Evolutionary conservation across 306 rosid species (phyloP).

Genomic region (Biancaea sappan): DNA sequence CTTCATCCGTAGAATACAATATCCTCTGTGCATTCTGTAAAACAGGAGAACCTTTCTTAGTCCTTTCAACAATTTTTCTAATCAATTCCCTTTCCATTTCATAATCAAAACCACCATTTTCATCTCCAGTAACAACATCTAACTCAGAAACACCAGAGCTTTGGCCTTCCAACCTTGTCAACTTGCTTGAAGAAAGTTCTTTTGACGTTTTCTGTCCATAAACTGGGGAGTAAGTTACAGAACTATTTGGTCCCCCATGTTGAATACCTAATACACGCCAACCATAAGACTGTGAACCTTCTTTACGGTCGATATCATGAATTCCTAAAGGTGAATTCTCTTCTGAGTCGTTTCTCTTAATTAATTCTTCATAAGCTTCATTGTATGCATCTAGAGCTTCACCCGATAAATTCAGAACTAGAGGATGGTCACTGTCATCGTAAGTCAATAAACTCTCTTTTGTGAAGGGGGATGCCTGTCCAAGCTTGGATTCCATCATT

Average conservation of each 20-base stretch:
- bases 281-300: slow-evolving; percentile 26
- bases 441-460: slow-evolving; percentile 31
- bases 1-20: slow-evolving; percentile 62
- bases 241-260: slow-evolving; percentile 31
- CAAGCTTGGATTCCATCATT: slow-evolving; percentile 44
- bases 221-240: slow-evolving; percentile 10
- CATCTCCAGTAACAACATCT: slow-evolving; percentile 46
- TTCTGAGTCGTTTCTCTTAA: slow-evolving; percentile 57
- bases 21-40: slow-evolving; percentile 70
- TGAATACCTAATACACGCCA: slow-evolving; percentile 30
- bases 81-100: slow-evolving; percentile 81
- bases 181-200: slow-evolving; percentile 21
- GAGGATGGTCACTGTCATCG: slow-evolving; percentile 50
- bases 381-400: slow-evolving; percentile 88
- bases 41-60: slow-evolving; percentile 83
- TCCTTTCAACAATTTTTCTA: slow-evolving; percentile 82
- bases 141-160: slow-evolving; percentile 38
- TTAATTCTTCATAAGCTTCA: slow-evolving; percentile 73
- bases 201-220: slow-evolving; percentile 25
- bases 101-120: slow-evolving; percentile 54
- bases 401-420: slow-evolving; percentile 72
- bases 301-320: slow-evolving; percentile 32
- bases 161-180: slow-evolving; percentile 38
- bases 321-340: slow-evolving; percentile 50
- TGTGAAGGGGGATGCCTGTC: slow-evolving; percentile 26